phyloP scores from a whole-genome alignment of 2,329 filamentous ascomycete species.

The Celoporthe dispersa region DNA sequence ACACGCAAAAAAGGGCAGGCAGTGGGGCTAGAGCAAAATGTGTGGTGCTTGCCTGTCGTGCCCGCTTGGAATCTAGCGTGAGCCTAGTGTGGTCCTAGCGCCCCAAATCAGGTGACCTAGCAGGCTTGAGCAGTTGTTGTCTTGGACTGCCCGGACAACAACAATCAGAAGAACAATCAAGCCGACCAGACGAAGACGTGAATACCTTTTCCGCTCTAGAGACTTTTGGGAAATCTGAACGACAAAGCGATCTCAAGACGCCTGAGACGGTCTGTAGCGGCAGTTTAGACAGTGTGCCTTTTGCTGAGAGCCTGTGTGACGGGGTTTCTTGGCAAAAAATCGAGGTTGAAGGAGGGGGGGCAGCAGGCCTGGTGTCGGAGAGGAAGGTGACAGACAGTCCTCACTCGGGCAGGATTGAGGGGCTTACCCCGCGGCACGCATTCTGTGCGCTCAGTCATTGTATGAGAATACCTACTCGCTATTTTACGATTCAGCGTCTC shows the following conservation, averaged over 20 bases:
- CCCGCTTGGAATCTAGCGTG: slow-evolving; percentile 5
- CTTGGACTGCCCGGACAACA: background rate
- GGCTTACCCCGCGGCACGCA: background rate
- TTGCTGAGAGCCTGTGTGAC: background rate
- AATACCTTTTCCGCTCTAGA: background rate
- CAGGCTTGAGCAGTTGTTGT: background rate
- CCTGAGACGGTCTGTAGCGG: background rate
- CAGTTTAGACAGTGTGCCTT: background rate
- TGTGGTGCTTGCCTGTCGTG: slow-evolving; percentile 8
- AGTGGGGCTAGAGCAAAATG: slow-evolving; percentile 15
- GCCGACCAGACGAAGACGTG: background rate
- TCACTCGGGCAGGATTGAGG: background rate
- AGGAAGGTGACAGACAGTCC: background rate
- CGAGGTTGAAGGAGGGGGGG: background rate
- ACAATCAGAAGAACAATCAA: slow-evolving; percentile 6
- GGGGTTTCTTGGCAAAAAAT: background rate
- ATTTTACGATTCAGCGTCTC: background rate
- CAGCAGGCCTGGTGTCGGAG: background rate
- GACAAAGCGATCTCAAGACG: background rate
- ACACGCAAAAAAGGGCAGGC: slow-evolving; percentile 15
- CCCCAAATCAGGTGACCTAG: slow-evolving; percentile 16
- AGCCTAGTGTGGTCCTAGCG: slow-evolving; percentile 3
- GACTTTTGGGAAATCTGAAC: background rate
- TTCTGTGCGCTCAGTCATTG: background rate
- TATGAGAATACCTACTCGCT: background rate